Evolutionary conservation across 495 filamentous ascomycete species (phyloP).

Genomic region (Platismatia glauca): DNA sequence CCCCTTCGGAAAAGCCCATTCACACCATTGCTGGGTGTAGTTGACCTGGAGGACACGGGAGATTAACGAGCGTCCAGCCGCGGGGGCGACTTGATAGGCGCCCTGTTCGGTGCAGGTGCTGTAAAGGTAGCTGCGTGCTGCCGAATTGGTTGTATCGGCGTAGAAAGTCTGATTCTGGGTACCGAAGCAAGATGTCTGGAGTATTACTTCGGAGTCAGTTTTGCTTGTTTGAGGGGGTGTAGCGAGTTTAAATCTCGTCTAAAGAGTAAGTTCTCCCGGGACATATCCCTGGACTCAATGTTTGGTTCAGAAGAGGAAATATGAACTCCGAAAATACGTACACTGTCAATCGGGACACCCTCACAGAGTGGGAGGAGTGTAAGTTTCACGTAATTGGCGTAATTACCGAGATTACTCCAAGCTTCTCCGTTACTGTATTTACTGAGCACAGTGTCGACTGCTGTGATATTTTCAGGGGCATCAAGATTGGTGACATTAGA

Average conservation of each 20-base stretch:
- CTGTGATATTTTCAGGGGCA: constrained; percentile 33
- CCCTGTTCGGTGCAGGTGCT: constrained; percentile 40
- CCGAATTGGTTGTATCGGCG: constrained; percentile 31
- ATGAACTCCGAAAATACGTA: too few relatives aligned
- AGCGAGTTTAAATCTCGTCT: too few relatives aligned
- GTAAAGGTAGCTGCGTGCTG: constrained; percentile 38
- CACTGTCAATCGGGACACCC: constrained; percentile 34
- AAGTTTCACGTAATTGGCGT: constrained; percentile 39
- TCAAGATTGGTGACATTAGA: constrained; percentile 39
- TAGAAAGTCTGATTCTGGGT: constrained; percentile 36
- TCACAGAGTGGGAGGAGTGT: constrained; percentile 34
- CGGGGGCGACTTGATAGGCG: constrained; percentile 39
- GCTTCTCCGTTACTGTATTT: constrained; percentile 40
- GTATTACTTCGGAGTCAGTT: too few relatives aligned
- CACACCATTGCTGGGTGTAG: constrained; percentile 46
- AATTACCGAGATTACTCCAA: constrained; percentile 41
- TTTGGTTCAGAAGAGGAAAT: too few relatives aligned
- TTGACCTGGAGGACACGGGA: constrained; percentile 36
- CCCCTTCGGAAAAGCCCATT: constrained; percentile 39
- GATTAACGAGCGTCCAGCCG: constrained; percentile 33
- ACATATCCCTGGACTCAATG: too few relatives aligned
- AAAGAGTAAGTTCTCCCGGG: too few relatives aligned
- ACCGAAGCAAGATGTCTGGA: constrained; percentile 37
- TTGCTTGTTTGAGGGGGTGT: too few relatives aligned
- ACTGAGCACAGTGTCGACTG: constrained; percentile 34